Evolutionary conservation across 495 filamentous ascomycete species (phyloP).

Genomic region (Penicillium canariense): DNA sequence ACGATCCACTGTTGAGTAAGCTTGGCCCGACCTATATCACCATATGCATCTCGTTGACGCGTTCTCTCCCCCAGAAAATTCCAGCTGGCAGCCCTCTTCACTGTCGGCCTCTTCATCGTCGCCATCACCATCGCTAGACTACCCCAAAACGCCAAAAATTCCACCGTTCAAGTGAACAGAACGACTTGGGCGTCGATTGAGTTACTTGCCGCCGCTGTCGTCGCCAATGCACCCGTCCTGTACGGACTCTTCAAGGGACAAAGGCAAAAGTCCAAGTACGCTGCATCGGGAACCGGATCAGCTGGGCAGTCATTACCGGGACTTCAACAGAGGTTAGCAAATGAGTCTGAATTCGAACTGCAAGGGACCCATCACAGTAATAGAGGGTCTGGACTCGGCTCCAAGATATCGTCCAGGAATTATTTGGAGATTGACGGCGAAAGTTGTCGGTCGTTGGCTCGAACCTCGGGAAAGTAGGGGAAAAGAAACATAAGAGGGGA

Average conservation of each 20-base stretch:
- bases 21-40: background rate
- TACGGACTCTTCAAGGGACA: conserved; percentile 23
- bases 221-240: conserved; percentile 43
- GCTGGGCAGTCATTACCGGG: conserved; percentile 5
- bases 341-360: conserved; percentile 11
- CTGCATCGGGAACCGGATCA: conserved; percentile 7
- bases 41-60: conserved; percentile 1
- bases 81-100: conserved; percentile 36
- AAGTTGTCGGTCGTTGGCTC: background rate
- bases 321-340: conserved; percentile 3
- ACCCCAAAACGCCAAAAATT: conserved; percentile 30
- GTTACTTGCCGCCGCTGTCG: conserved; percentile 41
- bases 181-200: conserved; percentile 44
- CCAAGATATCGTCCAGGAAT: background rate
- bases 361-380: conserved; percentile 8
- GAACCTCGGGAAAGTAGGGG: background rate
- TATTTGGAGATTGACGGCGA: background rate
- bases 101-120: conserved; percentile 43
- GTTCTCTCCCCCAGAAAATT: conserved; percentile 26
- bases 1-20: conserved; percentile 25
- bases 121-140: conserved; percentile 40
- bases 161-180: conserved; percentile 36
- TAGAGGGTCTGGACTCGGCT: background rate
- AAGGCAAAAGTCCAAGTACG: conserved; percentile 4
- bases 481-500: background rate